Evolutionary conservation across 2,329 filamentous ascomycete genomes (phyloP), one percentile per base, ranked within the genome.

Genomic region (Didymella keratinophila): DNA sequence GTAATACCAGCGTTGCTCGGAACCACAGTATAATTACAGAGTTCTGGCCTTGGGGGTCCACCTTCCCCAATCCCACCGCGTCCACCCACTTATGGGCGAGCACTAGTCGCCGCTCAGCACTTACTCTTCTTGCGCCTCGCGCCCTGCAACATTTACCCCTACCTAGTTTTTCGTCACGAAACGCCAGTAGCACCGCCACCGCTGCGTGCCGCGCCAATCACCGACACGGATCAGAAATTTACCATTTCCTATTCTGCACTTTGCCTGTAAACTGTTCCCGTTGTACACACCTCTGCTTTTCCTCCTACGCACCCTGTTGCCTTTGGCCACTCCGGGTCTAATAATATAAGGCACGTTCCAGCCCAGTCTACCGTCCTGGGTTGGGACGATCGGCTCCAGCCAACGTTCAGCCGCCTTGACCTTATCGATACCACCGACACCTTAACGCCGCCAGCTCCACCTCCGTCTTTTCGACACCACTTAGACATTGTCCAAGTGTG

Each of bases 311-410:
- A 54, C 44, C 56, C 50, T 51, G 45, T 48, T 34, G 45, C 39
- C 42, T 48, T 21, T 52, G 51, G 57, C 52, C 52, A 46, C 52
- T 43, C 41, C 18, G 30, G 61, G 53, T 49, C 53, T 66, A 67
- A 66, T 68, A 65, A 56, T 60, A 64, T 56, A 61, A 69, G 70
- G 74, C 68, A 88, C 88, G 85, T 85, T 82, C 82, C 82, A 85
- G 75, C 81, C 93, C 68, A 84, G 23, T 58, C 63, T 76, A 81
- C 32, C 84, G 88, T 62, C 87, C 93, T 73, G 83, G 85, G 77
- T 88, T 90, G 44, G 36, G 93, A 81, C 90, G 89, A 71, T 83
- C 93, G 74, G 81, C 85, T 78, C 89, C 44, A 36, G 42, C 34
- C 52, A 52, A 51, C 54, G 43, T 44, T 52, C 42, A 49, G 42